These are phyloP conservation scores for Elsinoe fawcettii DNA, from an alignment of 2,329 filamentous ascomycete genomes.

Conservation along the genomic window DNA sequence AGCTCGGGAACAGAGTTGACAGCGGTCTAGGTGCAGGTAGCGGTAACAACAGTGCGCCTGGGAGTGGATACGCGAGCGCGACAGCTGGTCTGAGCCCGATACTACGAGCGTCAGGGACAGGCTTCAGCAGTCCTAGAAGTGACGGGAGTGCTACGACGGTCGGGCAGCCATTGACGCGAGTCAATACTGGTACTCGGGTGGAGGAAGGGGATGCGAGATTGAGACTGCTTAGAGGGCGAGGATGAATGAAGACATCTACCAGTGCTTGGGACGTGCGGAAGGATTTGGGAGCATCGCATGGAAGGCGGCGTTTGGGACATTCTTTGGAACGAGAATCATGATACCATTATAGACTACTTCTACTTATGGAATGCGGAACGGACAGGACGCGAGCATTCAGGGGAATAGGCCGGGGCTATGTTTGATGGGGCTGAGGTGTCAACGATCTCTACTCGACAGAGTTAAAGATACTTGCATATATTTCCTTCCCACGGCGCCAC, in stretches of 20 bases:
- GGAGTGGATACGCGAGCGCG: background rate
- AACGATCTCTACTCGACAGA: background rate
- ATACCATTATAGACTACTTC: constrained; percentile 8
- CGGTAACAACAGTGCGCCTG: background rate
- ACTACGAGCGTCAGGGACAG: background rate
- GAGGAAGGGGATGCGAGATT: constrained; percentile 13
- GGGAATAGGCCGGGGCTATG: too few species aligned
- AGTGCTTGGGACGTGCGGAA: background rate
- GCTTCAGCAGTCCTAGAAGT: constrained; percentile 10
- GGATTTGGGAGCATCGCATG: background rate
- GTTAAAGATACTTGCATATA: too few species aligned
- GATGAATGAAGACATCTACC: background rate
- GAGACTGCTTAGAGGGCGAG: constrained; percentile 13
- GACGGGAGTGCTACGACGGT: constrained; percentile 7
- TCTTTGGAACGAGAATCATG: background rate
- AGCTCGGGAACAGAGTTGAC: background rate
- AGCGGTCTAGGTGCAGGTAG: background rate
- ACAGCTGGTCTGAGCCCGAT: background rate
- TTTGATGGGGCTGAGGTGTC: background rate
- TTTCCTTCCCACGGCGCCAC: too few species aligned
- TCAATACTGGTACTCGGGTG: background rate
- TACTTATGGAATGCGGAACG: background rate
- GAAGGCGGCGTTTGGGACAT: background rate
- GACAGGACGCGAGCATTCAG: background rate
- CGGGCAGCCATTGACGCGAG: background rate